Evolutionary conservation across 2,329 filamentous ascomycete species (phyloP).

Genomic region (Paecilomyces fulvus): DNA sequence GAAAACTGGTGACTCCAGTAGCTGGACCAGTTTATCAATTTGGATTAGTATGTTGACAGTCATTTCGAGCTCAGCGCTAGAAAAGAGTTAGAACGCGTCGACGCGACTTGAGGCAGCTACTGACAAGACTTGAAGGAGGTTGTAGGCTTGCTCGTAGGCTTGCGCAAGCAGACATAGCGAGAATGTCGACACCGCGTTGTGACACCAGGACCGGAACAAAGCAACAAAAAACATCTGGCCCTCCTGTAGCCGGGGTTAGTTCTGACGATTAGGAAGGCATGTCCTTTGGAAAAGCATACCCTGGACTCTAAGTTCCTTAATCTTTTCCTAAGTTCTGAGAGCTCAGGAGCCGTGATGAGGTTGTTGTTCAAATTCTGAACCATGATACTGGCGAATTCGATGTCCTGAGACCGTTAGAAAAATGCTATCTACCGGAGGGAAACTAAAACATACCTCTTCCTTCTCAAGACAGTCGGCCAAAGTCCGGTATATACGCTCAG

Average conservation of each 20-base stretch:
- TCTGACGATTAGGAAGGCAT: not conserved
- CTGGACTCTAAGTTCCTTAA: conserved; percentile 83
- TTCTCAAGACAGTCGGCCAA: conserved; percentile 94
- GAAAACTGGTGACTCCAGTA: conserved; percentile 94
- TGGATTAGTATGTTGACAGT: conserved; percentile 98
- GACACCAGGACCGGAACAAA: conserved; percentile 94
- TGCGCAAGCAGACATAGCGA: conserved; percentile 91
- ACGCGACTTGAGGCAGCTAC: conserved; percentile 18
- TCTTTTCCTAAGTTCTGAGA: conserved; percentile 82
- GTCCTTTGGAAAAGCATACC: conserved; percentile 35
- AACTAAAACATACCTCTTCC: conserved; percentile 55
- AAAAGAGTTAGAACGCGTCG: conserved; percentile 14
- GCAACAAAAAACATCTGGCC: conserved; percentile 93
- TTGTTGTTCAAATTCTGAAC: conserved; percentile 99
- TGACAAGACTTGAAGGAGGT: conserved; percentile 89
- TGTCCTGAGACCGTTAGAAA: conserved; percentile 45
- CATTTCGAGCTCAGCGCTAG: conserved; percentile 91
- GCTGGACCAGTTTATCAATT: conserved; percentile 94
- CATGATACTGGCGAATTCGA: conserved; percentile 99
- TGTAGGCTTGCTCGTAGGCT: conserved; percentile 96
- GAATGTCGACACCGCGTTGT: conserved; percentile 96
- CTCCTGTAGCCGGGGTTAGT: conserved; percentile 48
- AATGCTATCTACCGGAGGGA: not conserved
- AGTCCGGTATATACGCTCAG: conserved; percentile 91
- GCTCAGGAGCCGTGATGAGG: conserved; percentile 89